Percentiles rank a stretch among this genome's conserved stretches.
Evolutionary conservation across 148 eudicot species (phyloP).

Genomic region (Rhododendron mucronatum): DNA sequence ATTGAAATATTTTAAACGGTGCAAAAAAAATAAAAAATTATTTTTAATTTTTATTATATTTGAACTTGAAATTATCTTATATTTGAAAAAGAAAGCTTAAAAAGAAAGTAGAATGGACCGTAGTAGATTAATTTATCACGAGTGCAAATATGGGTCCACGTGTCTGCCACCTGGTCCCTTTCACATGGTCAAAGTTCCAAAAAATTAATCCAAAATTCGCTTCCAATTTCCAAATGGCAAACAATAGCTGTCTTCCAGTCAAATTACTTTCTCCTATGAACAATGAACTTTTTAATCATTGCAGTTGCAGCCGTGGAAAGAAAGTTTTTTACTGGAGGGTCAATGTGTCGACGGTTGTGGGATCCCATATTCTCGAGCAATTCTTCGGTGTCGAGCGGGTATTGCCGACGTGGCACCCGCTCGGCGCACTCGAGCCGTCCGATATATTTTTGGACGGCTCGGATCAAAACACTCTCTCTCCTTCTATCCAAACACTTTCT

Average conservation of each 20-base stretch:
- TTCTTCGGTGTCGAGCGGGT: no score
- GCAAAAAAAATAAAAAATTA: no score
- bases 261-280: background rate
- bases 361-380: background rate
- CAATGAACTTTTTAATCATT: constrained; percentile 17
- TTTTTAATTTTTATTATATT: no score
- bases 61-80: no score
- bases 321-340: background rate
- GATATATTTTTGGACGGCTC: no score
- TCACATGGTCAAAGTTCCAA: constrained; percentile 22
- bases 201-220: background rate
- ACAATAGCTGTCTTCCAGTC: constrained; percentile 3
- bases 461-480: no score
- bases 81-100: no score
- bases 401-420: no score
- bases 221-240: background rate
- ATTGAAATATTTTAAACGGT: no score
- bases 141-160: constrained; percentile 23
- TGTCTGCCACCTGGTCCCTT: constrained; percentile 38
- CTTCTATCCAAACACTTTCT: no score
- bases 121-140: background rate
- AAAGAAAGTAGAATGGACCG: no score
- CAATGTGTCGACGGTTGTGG: background rate
- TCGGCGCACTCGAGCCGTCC: no score
- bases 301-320: background rate